phyloP scores from a whole-genome alignment of 2,329 filamentous ascomycete species.

The Aspergillus quadrilineatus region DNA sequence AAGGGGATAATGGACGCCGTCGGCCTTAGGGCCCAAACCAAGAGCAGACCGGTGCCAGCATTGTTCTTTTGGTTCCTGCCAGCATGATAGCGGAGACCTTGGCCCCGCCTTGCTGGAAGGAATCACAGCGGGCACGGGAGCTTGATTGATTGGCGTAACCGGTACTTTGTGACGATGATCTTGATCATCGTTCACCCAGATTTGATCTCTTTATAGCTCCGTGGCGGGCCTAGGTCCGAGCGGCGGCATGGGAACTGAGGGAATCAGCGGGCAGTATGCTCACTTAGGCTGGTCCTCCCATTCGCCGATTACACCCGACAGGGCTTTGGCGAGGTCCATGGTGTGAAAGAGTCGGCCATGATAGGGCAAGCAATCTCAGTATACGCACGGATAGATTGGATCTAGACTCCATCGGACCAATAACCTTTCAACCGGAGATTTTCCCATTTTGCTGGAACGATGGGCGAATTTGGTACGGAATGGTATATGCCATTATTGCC shows the following conservation, averaged over 20 bases:
- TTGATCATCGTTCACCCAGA: conserved; percentile 1
- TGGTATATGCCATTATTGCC: conserved; percentile 4
- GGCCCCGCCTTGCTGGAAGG: conserved; percentile 3
- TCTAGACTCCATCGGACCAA: conserved; percentile 14
- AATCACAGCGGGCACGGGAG: neutral
- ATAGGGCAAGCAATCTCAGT: conserved; percentile 10
- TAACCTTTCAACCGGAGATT: conserved; percentile 6
- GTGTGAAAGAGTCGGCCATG: neutral
- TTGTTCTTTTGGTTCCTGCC: neutral
- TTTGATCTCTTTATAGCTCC: neutral
- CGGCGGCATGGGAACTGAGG: conserved; percentile 1
- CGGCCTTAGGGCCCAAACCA: conserved; percentile 2
- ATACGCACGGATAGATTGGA: conserved; percentile 13
- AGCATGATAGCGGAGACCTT: conserved; percentile 2
- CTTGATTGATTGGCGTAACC: neutral
- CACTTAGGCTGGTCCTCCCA: neutral
- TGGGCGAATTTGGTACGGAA: neutral
- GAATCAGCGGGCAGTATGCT: neutral
- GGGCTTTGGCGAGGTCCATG: conserved; percentile 2
- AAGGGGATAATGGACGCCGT: conserved; percentile 1
- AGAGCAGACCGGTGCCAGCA: neutral
- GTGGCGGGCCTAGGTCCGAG: conserved; percentile 14
- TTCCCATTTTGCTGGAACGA: conserved; percentile 2
- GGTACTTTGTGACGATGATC: conserved; percentile 7
- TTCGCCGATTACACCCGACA: conserved; percentile 10